A percentile compares a stretch with the other conserved stretches of the same genome.
phyloP scores from a whole-genome alignment of 371 early-diverging fungal genomes.

The Capillidium heterosporum region DNA sequence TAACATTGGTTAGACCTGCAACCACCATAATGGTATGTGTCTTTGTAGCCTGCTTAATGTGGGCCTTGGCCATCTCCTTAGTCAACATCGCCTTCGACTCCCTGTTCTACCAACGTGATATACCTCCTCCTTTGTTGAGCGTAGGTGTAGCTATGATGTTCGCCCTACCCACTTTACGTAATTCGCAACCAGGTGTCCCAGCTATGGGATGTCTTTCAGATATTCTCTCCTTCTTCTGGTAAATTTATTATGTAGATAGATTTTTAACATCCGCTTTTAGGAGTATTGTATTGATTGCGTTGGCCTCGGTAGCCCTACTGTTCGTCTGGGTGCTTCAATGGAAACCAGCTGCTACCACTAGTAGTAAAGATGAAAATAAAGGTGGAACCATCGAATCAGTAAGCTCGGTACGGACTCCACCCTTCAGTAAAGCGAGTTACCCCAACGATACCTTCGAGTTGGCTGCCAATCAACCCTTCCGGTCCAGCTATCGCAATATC shows the following conservation, averaged over 20 bases:
- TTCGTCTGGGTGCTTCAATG: not conserved
- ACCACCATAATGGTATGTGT: slow-evolving; percentile 15
- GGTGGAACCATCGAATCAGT: too few relatives aligned
- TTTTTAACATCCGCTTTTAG: not conserved
- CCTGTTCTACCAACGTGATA: slow-evolving; percentile 8
- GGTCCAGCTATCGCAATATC: too few relatives aligned
- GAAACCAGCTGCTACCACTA: too few relatives aligned
- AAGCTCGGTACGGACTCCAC: too few relatives aligned
- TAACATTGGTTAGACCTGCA: slow-evolving; percentile 11
- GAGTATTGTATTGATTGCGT: slow-evolving; percentile 4
- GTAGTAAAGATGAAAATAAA: too few relatives aligned
- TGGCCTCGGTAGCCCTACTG: not conserved
- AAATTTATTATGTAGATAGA: not conserved
- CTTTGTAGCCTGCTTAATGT: slow-evolving; percentile 21
- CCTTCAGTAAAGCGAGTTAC: too few relatives aligned
- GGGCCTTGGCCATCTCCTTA: slow-evolving; percentile 17
- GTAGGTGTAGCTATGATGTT: slow-evolving; percentile 17
- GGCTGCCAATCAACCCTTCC: too few relatives aligned
- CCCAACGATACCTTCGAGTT: too few relatives aligned
- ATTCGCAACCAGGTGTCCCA: slow-evolving; percentile 23
- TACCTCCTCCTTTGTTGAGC: slow-evolving; percentile 16
- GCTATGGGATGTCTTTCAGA: slow-evolving; percentile 21
- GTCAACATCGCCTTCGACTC: slow-evolving; percentile 15
- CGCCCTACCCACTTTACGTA: slow-evolving; percentile 16
- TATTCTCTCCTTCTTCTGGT: slow-evolving; percentile 17